Base-by-base conservation (phyloP, 2,329 filamentous ascomycete species). In the Nothophaeocryptopus gaeumannii region DNA sequence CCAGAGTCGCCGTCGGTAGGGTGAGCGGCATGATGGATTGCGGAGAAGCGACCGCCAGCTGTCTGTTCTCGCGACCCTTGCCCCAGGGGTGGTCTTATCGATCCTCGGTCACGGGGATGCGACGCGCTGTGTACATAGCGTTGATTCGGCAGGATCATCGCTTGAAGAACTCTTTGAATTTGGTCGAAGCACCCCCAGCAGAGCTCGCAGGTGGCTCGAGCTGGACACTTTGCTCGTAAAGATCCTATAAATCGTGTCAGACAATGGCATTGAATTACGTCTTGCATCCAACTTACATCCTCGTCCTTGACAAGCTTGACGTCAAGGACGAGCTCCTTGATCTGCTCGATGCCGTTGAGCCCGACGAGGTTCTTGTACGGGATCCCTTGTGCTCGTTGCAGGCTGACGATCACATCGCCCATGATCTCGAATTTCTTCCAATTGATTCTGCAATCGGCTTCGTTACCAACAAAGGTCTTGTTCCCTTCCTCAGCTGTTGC, bases 381-480 rank as follows among this genome's bases (percentile, higher is more conserved):
- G 41, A 83, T 83, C 46, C 88, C 87, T 70, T 97, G 91, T 63
- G 92, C 96, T 71, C 85, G 86, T 80, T 96, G 95, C 47, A 99
- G 84, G 2, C 89, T 86, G 52, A 96, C 77, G 45, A 97, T 80
- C 5, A 96, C 88, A 61, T 97, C 92, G 5, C 91, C 91, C 71
- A 97, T 84, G 30, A 99, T 86, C 70, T 97, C 92, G 63, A 97
- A 99, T 67, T 99, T 99, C 71, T 86, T 90, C 93, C 93, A 99
- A 67, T 97, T 97, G 67, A 99, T 88, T 44, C 88, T 78, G 8
- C 60, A 63, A 14, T 63, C 56, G 15, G 50, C 53, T 45, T 65
- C 67, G 31, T 65, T 78, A 7, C 87, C 89, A 1, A 97, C 76
- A 67, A 96, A 92, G 0, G 93, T 97, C 63, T 82, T 83, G 69